phyloP scores from a whole-genome alignment of 1,284 basidiomycete genomes.

The Puccinia polysora region DNA sequence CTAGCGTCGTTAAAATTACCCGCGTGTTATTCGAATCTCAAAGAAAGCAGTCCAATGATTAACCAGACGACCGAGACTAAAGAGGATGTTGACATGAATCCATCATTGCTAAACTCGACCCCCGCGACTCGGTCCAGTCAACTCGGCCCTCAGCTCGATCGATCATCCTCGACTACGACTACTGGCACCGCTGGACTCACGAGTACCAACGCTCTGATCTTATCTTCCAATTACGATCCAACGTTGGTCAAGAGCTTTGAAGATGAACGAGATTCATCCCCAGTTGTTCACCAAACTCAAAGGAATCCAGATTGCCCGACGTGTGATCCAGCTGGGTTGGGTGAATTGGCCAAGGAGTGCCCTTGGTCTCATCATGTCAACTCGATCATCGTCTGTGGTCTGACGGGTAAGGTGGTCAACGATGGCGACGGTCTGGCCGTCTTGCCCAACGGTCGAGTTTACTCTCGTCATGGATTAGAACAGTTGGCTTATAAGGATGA shows the following conservation, averaged over 20 bases:
- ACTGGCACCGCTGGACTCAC: too few relatives aligned
- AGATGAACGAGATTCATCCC: background rate
- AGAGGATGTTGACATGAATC: slow-evolving; percentile 39
- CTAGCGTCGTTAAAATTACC: slow-evolving; percentile 79
- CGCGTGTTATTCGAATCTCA: slow-evolving; percentile 56
- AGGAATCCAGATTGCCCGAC: slow-evolving; percentile 31
- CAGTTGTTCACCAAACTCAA: too few relatives aligned
- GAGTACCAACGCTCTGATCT: too few relatives aligned
- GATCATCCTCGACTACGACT: slow-evolving; percentile 13
- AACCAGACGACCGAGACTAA: background rate
- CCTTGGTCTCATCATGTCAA: slow-evolving; percentile 42
- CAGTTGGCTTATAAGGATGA: slow-evolving; percentile 5
- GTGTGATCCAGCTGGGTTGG: slow-evolving; percentile 31
- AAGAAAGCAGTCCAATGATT: too few relatives aligned
- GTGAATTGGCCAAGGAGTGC: slow-evolving; percentile 36
- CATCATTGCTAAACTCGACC: slow-evolving; percentile 6
- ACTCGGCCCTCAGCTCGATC: slow-evolving; percentile 5
- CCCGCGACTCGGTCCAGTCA: background rate
- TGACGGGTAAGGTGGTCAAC: slow-evolving; percentile 31
- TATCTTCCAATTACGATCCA: slow-evolving; percentile 41
- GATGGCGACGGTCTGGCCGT: slow-evolving; percentile 40
- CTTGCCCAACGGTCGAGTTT: slow-evolving; percentile 37
- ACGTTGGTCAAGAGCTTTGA: background rate
- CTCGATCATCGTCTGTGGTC: slow-evolving; percentile 37
- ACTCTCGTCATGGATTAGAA: slow-evolving; percentile 24